These are phyloP conservation scores for Zopfochytrium polystomum DNA, from an alignment of 371 early-diverging fungal genomes.

Conservation along the genomic window DNA sequence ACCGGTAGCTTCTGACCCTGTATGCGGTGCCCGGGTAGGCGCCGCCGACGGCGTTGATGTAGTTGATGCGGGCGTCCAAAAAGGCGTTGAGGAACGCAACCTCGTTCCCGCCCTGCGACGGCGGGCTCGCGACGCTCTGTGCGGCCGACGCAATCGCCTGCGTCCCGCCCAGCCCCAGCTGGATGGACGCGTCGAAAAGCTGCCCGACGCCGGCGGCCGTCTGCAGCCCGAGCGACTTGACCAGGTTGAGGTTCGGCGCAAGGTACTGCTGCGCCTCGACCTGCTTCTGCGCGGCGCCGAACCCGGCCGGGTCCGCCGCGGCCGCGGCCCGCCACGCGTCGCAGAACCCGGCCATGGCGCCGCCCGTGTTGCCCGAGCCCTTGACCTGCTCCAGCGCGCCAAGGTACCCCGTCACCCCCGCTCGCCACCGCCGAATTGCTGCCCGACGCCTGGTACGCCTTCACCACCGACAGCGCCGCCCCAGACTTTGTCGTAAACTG, in stretches of 20 bases:
- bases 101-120: conserved; percentile 12
- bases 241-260: conserved; percentile 6
- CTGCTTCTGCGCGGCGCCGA: neutral
- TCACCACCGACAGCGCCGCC: neutral
- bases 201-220: conserved; percentile 12
- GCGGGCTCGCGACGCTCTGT: neutral
- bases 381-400: neutral
- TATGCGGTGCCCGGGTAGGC: conserved; percentile 8
- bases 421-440: neutral
- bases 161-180: conserved; percentile 9
- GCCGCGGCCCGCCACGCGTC: conserved; percentile 5
- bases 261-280: conserved; percentile 6
- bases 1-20: neutral
- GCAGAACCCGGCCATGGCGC: neutral
- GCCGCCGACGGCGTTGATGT: conserved; percentile 9
- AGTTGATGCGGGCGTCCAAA: neutral
- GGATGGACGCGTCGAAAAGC: conserved; percentile 8
- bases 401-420: neutral
- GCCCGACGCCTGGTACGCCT: conserved; percentile 1
- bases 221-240: conserved; percentile 8
- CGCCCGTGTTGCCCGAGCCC: neutral
- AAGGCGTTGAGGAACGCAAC: neutral
- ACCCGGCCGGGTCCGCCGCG: neutral
- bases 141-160: neutral
- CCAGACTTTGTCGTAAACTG: conserved; percentile 18